Conservation (phyloP, 139 green algal species). For the Nannochloris sp. region DNA sequence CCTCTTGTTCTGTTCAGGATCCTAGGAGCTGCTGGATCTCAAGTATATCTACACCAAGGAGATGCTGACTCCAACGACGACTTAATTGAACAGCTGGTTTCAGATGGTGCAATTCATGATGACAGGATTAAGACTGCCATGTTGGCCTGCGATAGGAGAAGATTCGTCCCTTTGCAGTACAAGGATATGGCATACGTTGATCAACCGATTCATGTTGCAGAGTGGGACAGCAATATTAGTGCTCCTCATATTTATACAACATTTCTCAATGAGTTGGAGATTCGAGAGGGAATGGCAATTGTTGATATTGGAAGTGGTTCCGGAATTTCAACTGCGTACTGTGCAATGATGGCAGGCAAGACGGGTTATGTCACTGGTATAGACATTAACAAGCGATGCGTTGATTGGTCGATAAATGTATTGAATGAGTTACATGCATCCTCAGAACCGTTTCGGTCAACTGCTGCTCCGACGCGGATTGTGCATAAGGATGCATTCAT, state of each 20-base stretch:
- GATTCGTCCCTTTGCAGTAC: constrained; percentile 51
- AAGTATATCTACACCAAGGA: constrained; percentile 9
- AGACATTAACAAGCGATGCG: constrained; percentile 28
- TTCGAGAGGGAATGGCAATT: constrained; percentile 34
- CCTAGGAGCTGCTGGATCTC: neutral
- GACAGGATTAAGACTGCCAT: constrained; percentile 41
- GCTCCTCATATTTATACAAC: constrained; percentile 70
- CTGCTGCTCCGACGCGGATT: constrained; percentile 19
- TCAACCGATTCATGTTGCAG: constrained; percentile 40
- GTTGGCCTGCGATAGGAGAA: constrained; percentile 34
- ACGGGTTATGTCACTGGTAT: constrained; percentile 34
- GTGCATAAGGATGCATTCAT: constrained; percentile 51
- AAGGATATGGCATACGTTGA: constrained; percentile 48
- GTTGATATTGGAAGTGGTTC: constrained; percentile 57
- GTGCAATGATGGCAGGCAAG: constrained; percentile 35
- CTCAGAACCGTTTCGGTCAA: neutral
- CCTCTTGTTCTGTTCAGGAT: neutral
- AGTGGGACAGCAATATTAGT: constrained; percentile 62
- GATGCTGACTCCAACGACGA: constrained; percentile 40
- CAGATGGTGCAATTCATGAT: constrained; percentile 31
- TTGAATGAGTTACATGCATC: constrained; percentile 30
- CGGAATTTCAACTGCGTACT: constrained; percentile 44
- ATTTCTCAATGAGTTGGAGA: constrained; percentile 30
- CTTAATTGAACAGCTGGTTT: constrained; percentile 37
- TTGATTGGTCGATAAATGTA: constrained; percentile 18